Evolutionary conservation across 495 filamentous ascomycete genomes (phyloP).

Genomic region (Neurospora sp.): DNA sequence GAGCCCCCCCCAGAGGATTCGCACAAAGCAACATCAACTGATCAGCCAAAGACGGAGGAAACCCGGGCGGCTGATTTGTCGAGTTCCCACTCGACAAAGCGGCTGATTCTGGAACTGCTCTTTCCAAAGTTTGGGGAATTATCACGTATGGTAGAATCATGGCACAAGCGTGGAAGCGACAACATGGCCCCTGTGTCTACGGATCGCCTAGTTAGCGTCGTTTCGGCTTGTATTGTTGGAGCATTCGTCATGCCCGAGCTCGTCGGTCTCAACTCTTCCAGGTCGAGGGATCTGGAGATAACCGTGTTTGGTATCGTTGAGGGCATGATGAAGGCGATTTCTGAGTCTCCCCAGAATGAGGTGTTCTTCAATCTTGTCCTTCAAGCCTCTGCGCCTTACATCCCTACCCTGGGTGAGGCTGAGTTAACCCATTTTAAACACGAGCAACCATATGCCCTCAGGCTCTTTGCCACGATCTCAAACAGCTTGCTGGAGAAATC

Average conservation of each 20-base stretch:
- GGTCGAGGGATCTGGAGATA: conserved; percentile 30
- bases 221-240: conserved; percentile 34
- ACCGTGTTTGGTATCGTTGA: conserved; percentile 23
- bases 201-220: conserved; percentile 35
- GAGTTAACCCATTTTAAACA: conserved; percentile 19
- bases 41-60: conserved; percentile 1
- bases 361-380: conserved; percentile 27
- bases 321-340: conserved; percentile 21
- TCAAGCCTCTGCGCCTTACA: conserved; percentile 22
- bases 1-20: neutral
- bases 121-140: conserved; percentile 36
- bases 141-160: conserved; percentile 27
- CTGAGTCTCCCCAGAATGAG: conserved; percentile 24
- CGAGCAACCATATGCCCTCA: conserved; percentile 24
- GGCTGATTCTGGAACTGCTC: conserved; percentile 39
- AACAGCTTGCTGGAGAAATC: conserved; percentile 34
- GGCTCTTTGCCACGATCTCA: conserved; percentile 31
- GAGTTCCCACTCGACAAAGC: conserved; percentile 32
- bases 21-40: neutral
- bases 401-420: conserved; percentile 23
- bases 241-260: conserved; percentile 34
- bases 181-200: conserved; percentile 28
- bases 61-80: conserved; percentile 20
- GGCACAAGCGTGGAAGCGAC: conserved; percentile 33
- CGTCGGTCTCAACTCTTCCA: conserved; percentile 26